Base-by-base conservation (phyloP, 23 red algal species). In the Chondrus crispus region DNA sequence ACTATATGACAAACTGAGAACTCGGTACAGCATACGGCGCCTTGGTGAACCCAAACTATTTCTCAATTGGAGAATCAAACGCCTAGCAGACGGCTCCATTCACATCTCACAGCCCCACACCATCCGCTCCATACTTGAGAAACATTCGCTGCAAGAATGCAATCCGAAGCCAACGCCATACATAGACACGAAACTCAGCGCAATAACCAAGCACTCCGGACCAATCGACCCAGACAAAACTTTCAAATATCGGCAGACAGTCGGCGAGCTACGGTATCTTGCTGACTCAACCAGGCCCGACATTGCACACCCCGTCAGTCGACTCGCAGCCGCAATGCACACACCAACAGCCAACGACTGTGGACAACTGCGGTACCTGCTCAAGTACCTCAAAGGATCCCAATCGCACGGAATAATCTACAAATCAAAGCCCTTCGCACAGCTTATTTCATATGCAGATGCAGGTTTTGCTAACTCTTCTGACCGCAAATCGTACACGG, bases 61-160 rank as follows among this genome's bases (percentile, higher is more conserved):
- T 35, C 20, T 71, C 19, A 71, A 71, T 26, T 71, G 64, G 64
- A 18, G 40, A 13, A 13, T 80, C 1, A 19, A 46, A 14, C 40
- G 48, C 20, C 12, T 12, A 7, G 12, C 44, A 28, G n/a, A 62
- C 19, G 79, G 29, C 9, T 63, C 50, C 20, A 84, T 62, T 39
- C 79, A 84, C 52, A 84, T 84, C 11, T 63, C 49, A 33, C 79
- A 84, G 44, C 52, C 79, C 12, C 79, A 84, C 52, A 46, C 52
- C 12, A 63, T 84, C 16, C n/a, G 33, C 50, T 16, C 14, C 50
- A 44, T 62, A 29, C 49, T 81, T 20, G 22, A 81, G 45, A 81
- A 81, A 53, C 76, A 81, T 47, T 37, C 48, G 20, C 49, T 63
- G 14, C 50, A 11, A 12, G 14, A 38, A 24, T 57, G 79, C 79